These are phyloP conservation scores for Syzygium malaccense DNA, from an alignment of 441 rosid genomes.

Conservation along the genomic window DNA sequence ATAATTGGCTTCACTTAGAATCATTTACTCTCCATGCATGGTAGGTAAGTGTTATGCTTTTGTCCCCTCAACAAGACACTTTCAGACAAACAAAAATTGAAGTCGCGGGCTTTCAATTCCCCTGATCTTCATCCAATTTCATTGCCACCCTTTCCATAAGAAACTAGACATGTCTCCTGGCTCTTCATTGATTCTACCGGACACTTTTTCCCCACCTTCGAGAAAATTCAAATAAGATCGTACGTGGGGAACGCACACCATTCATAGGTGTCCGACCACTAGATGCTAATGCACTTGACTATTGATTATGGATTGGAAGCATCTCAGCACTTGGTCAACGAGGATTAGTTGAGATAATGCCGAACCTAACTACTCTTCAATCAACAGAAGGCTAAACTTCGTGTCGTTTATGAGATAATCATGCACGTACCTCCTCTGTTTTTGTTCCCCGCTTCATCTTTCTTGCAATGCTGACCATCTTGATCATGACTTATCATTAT, in stretches of 20 bases:
- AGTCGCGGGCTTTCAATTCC: background rate
- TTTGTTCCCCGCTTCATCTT: background rate
- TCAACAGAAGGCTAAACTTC: background rate
- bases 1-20: background rate
- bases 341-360: background rate
- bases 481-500: background rate
- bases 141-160: background rate
- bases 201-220: background rate
- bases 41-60: background rate
- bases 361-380: background rate
- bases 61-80: background rate
- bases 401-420: background rate
- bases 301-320: background rate
- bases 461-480: background rate
- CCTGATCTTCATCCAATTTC: background rate
- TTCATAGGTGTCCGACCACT: background rate
- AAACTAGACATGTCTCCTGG: background rate
- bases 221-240: background rate
- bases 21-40: background rate
- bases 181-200: background rate
- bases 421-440: background rate
- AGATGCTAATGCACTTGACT: background rate
- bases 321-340: background rate
- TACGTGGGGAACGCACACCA: background rate
- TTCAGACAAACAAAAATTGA: background rate